A percentile compares a stretch with the other conserved stretches of the same genome.
These are phyloP conservation scores for Phyllosticta paracitricarpa DNA, from an alignment of 2,329 filamentous ascomycete species.

Conservation along the genomic window DNA sequence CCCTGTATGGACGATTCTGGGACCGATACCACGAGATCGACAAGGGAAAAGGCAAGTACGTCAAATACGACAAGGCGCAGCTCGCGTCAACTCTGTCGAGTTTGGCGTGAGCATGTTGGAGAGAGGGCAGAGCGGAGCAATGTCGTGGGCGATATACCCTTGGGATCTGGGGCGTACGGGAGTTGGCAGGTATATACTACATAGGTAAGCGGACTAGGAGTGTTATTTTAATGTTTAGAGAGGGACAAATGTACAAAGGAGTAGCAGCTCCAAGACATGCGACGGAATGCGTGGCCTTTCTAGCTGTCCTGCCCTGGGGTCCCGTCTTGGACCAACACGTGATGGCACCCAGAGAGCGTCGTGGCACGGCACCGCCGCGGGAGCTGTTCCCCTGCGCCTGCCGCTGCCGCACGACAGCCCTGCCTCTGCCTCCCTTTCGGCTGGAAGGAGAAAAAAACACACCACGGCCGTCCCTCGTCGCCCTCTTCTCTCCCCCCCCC, in stretches of 20 bases:
- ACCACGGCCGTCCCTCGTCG: too few species aligned
- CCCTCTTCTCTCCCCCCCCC: too few species aligned
- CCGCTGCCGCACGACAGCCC: conserved; percentile 2
- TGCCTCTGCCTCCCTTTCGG: conserved; percentile 5
- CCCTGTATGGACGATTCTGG: conserved; percentile 90
- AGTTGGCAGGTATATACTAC: neutral
- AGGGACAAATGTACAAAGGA: neutral
- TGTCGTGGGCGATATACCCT: conserved; percentile 11
- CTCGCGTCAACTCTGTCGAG: conserved; percentile 54
- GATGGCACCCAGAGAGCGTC: conserved; percentile 3
- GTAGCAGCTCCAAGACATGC: too few species aligned
- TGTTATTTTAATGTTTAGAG: neutral
- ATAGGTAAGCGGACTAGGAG: too few species aligned
- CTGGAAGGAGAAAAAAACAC: neutral
- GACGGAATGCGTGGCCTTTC: too few species aligned
- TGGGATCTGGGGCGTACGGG: conserved; percentile 6
- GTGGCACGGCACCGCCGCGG: neutral
- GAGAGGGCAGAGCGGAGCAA: conserved; percentile 14
- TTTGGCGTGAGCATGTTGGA: conserved; percentile 22
- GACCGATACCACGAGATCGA: conserved; percentile 96
- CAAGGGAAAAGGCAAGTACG: conserved; percentile 95
- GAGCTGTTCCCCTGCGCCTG: conserved; percentile 8
- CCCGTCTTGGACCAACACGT: neutral
- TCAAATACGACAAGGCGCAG: conserved; percentile 86
- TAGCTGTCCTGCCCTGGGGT: too few species aligned